Conservation (phyloP, 1,284 basidiomycete genomes). For the Ganoderma lucidum region DNA sequence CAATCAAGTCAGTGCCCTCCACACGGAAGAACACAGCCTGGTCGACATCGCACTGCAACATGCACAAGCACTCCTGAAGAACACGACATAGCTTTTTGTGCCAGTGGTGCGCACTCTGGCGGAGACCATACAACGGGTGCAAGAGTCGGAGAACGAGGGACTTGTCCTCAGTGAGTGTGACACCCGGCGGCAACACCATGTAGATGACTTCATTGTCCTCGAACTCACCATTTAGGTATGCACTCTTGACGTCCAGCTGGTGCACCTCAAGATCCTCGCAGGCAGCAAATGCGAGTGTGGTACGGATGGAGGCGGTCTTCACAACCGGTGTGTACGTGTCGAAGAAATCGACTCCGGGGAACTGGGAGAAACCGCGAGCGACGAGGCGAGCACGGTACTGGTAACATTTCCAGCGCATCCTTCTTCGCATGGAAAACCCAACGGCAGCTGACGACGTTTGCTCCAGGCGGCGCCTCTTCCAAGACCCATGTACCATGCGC, state of each 20-base stretch:
- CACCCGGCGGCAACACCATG: slow-evolving; percentile 35
- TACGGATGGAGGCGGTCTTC: slow-evolving; percentile 37
- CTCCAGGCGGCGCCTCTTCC: slow-evolving; percentile 26
- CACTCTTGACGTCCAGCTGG: slow-evolving; percentile 45
- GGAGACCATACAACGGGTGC: slow-evolving; percentile 38
- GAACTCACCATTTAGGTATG: slow-evolving; percentile 41
- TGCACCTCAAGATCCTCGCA: slow-evolving; percentile 37
- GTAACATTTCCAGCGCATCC: slow-evolving; percentile 37
- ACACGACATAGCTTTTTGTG: slow-evolving; percentile 20
- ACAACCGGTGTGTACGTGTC: slow-evolving; percentile 38
- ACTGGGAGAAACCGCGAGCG: slow-evolving; percentile 47
- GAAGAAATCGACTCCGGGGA: slow-evolving; percentile 46
- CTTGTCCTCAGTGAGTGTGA: slow-evolving; percentile 14
- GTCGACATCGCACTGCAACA: slow-evolving; percentile 29
- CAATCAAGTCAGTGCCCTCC: slow-evolving; percentile 7
- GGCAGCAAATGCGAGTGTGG: slow-evolving; percentile 42
- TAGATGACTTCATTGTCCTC: slow-evolving; percentile 38
- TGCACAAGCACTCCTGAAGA: slow-evolving; percentile 16
- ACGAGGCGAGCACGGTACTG: slow-evolving; percentile 46
- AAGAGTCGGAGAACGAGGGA: slow-evolving; percentile 24
- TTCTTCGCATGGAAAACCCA: slow-evolving; percentile 34
- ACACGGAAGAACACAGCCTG: slow-evolving; percentile 32
- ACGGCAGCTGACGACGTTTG: slow-evolving; percentile 35
- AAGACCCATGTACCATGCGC: slow-evolving; percentile 31
- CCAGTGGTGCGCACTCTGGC: slow-evolving; percentile 34